phyloP scores from a whole-genome alignment of 441 rosid species.

The Erodium moschatum region DNA sequence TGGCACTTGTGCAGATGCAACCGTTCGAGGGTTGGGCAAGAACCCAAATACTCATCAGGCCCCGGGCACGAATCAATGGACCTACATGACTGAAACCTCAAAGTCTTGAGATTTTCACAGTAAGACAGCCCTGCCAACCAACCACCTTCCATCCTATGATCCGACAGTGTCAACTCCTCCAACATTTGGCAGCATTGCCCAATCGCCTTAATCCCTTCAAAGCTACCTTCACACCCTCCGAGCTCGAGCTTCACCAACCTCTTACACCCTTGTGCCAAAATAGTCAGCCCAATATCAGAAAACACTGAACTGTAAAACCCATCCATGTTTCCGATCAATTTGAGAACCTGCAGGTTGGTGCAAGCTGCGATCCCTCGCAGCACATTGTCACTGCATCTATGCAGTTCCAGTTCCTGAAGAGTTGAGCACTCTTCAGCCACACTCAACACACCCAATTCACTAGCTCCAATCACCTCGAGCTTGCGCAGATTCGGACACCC shows the following conservation, averaged over 20 bases:
- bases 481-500: constrained; percentile 50
- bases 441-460: constrained; percentile 43
- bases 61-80: constrained; percentile 49
- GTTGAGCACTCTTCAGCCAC: constrained; percentile 50
- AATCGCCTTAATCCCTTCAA: constrained; percentile 60
- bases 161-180: constrained; percentile 42
- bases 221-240: constrained; percentile 57
- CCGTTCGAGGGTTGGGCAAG: constrained; percentile 49
- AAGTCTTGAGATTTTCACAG: constrained; percentile 48
- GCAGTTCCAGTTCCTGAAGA: constrained; percentile 53
- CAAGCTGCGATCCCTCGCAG: constrained; percentile 56
- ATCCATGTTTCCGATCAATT: constrained; percentile 42
- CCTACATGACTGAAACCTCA: constrained; percentile 40
- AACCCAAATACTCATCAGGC: constrained; percentile 40
- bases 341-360: constrained; percentile 50
- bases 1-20: constrained; percentile 53
- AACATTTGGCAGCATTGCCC: constrained; percentile 63
- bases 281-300: constrained; percentile 58
- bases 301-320: constrained; percentile 45
- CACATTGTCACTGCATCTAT: constrained; percentile 47
- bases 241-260: constrained; percentile 58
- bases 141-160: constrained; percentile 61
- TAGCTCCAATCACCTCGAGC: constrained; percentile 45
- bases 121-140: constrained; percentile 59
- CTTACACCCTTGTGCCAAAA: constrained; percentile 63